These are phyloP conservation scores for Alternaria alternata DNA, from an alignment of 2,329 filamentous ascomycete genomes.

Conservation along the genomic window DNA sequence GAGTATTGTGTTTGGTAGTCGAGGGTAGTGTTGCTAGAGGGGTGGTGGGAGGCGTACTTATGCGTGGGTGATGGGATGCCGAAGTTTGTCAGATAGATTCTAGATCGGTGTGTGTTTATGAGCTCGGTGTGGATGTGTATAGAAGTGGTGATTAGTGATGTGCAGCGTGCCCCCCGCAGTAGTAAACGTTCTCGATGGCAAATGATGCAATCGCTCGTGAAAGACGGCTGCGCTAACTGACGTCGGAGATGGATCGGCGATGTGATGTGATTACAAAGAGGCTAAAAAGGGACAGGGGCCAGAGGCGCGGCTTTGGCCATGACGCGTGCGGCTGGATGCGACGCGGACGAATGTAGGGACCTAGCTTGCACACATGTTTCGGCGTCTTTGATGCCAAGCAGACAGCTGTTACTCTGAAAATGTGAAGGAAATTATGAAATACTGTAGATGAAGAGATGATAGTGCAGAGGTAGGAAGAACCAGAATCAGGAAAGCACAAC, in stretches of 20 bases:
- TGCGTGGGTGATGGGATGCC: neutral
- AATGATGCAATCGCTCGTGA: constrained; percentile 45
- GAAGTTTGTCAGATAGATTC: neutral
- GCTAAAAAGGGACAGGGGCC: neutral
- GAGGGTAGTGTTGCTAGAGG: neutral
- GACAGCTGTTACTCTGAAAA: neutral
- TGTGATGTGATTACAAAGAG: constrained; percentile 22
- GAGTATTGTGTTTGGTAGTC: neutral
- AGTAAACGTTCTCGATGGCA: constrained; percentile 17
- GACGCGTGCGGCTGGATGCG: constrained; percentile 13
- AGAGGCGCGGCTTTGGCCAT: constrained; percentile 1
- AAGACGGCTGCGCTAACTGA: constrained; percentile 13
- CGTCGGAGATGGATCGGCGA: constrained; percentile 14
- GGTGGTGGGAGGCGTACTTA: neutral
- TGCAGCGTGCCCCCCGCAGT: constrained; percentile 40
- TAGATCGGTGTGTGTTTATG: neutral
- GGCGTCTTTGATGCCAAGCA: neutral
- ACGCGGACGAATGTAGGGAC: constrained; percentile 8
- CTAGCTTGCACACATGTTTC: constrained; percentile 6
- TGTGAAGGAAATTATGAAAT: neutral
- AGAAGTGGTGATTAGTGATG: constrained; percentile 31
- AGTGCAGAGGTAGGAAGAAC: neutral
- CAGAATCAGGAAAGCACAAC: neutral
- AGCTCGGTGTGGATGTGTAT: constrained; percentile 14
- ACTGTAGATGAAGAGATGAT: neutral